These are phyloP conservation scores for Xylaria cubensis DNA, from an alignment of 495 filamentous ascomycete genomes.

Conservation along the genomic window DNA sequence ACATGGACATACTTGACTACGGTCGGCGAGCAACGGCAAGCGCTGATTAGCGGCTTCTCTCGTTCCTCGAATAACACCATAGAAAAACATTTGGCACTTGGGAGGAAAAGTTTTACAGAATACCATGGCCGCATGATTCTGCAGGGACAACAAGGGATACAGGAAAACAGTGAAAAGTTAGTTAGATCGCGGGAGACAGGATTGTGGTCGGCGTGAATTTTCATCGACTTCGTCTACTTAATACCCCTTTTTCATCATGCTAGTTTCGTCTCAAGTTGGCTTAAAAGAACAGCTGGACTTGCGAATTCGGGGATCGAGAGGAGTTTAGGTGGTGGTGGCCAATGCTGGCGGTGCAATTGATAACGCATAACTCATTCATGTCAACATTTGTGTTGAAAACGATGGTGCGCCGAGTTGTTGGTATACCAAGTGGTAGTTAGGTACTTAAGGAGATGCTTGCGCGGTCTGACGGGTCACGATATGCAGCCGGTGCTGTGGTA, in stretches of 20 bases:
- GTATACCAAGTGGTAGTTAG: background rate
- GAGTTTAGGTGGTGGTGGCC: background rate
- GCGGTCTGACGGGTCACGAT: background rate
- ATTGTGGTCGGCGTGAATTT: slow-evolving; percentile 27
- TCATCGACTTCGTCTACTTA: slow-evolving; percentile 33
- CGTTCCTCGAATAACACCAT: slow-evolving; percentile 4
- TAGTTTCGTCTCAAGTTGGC: slow-evolving; percentile 18
- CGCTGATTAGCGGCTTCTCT: background rate
- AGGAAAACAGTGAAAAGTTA: slow-evolving; percentile 30
- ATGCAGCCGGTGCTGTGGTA: background rate
- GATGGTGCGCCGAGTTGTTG: background rate
- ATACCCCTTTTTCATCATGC: slow-evolving; percentile 35
- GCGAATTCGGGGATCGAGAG: slow-evolving; percentile 8
- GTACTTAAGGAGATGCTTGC: background rate
- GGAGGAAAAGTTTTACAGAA: slow-evolving; percentile 23
- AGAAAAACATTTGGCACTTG: slow-evolving; percentile 14
- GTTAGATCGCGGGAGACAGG: slow-evolving; percentile 34
- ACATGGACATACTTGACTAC: slow-evolving; percentile 36
- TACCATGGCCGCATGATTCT: slow-evolving; percentile 18
- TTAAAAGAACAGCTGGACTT: slow-evolving; percentile 5
- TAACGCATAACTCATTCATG: background rate
- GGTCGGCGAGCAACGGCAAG: slow-evolving; percentile 20
- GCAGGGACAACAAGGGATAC: slow-evolving; percentile 25
- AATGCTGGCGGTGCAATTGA: background rate
- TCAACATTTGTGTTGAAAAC: background rate